These are phyloP conservation scores for Punica granatum DNA, from an alignment of 345 rosid genomes.

Conservation along the genomic window DNA sequence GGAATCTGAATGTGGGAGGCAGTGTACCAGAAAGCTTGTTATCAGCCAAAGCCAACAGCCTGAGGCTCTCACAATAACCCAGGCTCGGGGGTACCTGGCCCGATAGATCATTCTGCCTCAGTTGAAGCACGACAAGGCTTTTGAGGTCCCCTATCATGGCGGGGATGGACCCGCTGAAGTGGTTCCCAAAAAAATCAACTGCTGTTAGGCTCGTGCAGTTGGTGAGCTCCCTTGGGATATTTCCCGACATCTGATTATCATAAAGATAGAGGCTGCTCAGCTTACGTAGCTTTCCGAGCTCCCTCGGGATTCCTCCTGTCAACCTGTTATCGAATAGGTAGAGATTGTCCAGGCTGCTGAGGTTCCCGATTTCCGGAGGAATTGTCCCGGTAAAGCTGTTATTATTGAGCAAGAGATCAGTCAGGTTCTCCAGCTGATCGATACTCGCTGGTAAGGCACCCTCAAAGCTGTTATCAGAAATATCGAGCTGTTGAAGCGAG, in stretches of 20 bases:
- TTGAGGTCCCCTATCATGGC: conserved; percentile 57
- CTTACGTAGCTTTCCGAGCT: conserved; percentile 51
- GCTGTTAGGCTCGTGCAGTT: conserved; percentile 57
- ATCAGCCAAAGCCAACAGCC: conserved; percentile 62
- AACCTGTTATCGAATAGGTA: conserved; percentile 56
- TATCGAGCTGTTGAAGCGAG: conserved; percentile 47
- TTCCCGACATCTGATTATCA: conserved; percentile 70
- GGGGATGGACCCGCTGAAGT: conserved; percentile 63
- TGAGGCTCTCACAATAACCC: conserved; percentile 64
- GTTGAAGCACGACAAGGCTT: conserved; percentile 56
- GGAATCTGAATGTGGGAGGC: conserved; percentile 71
- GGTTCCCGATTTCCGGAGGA: conserved; percentile 50
- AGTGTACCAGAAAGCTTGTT: conserved; percentile 63
- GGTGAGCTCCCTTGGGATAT: conserved; percentile 58
- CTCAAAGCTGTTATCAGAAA: conserved; percentile 47
- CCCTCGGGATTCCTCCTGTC: conserved; percentile 54
- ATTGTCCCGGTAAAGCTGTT: conserved; percentile 46
- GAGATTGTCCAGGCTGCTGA: conserved; percentile 45
- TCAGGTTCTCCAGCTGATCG: conserved; percentile 44
- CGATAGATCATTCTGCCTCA: conserved; percentile 72
- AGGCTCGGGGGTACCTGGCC: conserved; percentile 75
- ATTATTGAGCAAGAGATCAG: conserved; percentile 35
- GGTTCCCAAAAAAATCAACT: conserved; percentile 70
- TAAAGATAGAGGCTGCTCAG: conserved; percentile 50
- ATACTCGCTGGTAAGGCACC: conserved; percentile 51